Conservation (phyloP, 352 stramenopile species). For the Lagenidium giganteum region DNA sequence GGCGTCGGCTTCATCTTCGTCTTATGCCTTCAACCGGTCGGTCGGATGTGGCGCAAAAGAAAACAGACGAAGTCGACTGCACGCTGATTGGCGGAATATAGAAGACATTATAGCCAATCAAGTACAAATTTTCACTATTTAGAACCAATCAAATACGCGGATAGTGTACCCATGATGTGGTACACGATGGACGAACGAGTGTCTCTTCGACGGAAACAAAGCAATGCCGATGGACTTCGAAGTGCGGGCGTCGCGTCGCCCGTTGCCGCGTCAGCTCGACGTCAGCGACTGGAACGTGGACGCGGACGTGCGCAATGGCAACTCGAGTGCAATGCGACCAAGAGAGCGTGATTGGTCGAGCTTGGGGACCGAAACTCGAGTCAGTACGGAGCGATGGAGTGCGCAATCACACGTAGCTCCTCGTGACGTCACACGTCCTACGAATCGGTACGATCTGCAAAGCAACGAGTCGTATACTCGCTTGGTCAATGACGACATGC, state of each 20-base stretch:
- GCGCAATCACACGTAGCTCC: too few species aligned
- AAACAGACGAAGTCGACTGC: background rate
- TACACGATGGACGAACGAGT: too few species aligned
- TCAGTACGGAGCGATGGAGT: background rate
- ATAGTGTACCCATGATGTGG: constrained; percentile 1
- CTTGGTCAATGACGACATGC: too few species aligned
- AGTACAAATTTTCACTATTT: too few species aligned
- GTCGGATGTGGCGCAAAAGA: too few species aligned
- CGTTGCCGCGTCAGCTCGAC: constrained; percentile 45
- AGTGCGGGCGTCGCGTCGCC: constrained; percentile 22
- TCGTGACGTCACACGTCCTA: too few species aligned
- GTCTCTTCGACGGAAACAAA: constrained; percentile 3
- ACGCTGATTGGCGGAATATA: constrained; percentile 3
- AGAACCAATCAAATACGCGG: too few species aligned
- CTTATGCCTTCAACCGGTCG: too few species aligned
- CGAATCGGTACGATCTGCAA: constrained; percentile 6
- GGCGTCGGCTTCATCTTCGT: too few species aligned
- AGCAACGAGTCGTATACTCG: constrained; percentile 2
- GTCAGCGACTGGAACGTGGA: constrained; percentile 30
- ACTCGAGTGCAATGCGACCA: background rate
- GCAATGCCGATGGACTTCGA: constrained; percentile 19
- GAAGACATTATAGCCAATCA: constrained; percentile 5
- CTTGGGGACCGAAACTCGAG: background rate
- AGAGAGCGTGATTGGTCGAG: background rate
- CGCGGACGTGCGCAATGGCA: constrained; percentile 6